Percentiles rank a stretch among this genome's conserved stretches.
Evolutionary conservation across 192 early-diverging fungal species (phyloP).

Genomic region (Lunasporangiospora selenospora): DNA sequence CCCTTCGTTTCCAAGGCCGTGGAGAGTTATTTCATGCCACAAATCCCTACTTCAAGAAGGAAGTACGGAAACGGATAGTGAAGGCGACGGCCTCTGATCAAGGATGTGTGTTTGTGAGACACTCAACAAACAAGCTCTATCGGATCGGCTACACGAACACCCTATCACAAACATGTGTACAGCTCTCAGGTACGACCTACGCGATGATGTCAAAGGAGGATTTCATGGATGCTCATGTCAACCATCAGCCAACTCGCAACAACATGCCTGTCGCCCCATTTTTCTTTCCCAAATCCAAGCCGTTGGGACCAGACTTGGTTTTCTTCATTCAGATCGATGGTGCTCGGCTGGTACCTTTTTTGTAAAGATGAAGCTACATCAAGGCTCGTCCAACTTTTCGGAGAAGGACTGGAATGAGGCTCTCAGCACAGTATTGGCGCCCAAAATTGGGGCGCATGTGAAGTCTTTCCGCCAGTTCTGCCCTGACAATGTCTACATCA

Average conservation of each 20-base stretch:
- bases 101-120: slow-evolving; percentile 3
- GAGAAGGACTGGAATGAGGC: not conserved
- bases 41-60: slow-evolving; percentile 12
- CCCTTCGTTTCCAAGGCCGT: slow-evolving; percentile 11
- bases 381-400: not conserved
- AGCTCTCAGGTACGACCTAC: not conserved
- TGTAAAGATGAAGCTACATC: slow-evolving; percentile 11
- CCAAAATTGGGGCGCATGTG: not conserved
- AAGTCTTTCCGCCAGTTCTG: not conserved
- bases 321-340: slow-evolving; percentile 13
- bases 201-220: slow-evolving; percentile 11
- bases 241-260: not conserved
- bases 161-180: not conserved
- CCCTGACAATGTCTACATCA: slow-evolving; percentile 16
- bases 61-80: slow-evolving; percentile 9
- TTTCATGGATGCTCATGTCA: slow-evolving; percentile 12
- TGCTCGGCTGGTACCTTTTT: slow-evolving; percentile 6
- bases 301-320: slow-evolving; percentile 15
- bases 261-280: slow-evolving; percentile 2
- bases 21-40: slow-evolving; percentile 14
- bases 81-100: slow-evolving; percentile 18
- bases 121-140: slow-evolving; percentile 1
- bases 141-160: slow-evolving; percentile 3
- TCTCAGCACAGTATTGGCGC: slow-evolving; percentile 4
- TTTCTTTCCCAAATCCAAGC: slow-evolving; percentile 15